Base-by-base conservation (phyloP, 805 yeast genomes). In the Metschnikowia noctiluminum region DNA sequence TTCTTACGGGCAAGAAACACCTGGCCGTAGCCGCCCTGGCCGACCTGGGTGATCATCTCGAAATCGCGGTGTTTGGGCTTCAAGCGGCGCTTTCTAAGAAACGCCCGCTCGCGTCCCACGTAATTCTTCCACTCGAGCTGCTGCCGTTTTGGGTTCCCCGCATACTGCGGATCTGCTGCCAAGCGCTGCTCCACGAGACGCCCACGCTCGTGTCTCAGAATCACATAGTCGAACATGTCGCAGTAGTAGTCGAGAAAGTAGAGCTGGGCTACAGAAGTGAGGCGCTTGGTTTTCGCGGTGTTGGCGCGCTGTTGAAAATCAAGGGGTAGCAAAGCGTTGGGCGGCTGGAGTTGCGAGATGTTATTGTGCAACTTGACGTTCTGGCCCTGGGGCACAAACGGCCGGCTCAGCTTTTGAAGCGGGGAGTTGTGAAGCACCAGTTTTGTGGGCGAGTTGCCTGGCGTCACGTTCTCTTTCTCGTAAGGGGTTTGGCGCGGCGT, bases 21-120 rank as follows among this genome's bases (percentile, higher is more conserved):
- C 69, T 94, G 97, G 26, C 99, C 99, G 63, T 94, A 94, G 3
- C 99, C 99, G 62, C 99, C 99, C 73, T 94, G 99, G 12, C 99
- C 99, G 31, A 94, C 97, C 71, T 94, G 99, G 1, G 99, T 94
- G 56, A 94, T 85, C 75, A 92, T 88, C 64, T 90, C 95, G 64
- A 94, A 94, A 67, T 94, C 99, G 58, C 91, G 91, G 63, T 91
- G 94, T 64, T 86, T 88, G 34, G 97, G 96, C 67, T 89, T 89
- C 50, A 89, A 76, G 63, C 99, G 80, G 62, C 97, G 80, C 64
- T 89, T 89, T 57, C 99, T 80, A 59, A 94, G 73, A 43, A 82
- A 78, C 8, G 89, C 89, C 40, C 95, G 77, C 68, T 94, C 99
- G 48, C 92, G 79, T 11, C 92, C 89, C 14, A 82, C 72, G 63